Evolutionary conservation across 129 eudicot species (phyloP).

Genomic region (Silybum marianum): DNA sequence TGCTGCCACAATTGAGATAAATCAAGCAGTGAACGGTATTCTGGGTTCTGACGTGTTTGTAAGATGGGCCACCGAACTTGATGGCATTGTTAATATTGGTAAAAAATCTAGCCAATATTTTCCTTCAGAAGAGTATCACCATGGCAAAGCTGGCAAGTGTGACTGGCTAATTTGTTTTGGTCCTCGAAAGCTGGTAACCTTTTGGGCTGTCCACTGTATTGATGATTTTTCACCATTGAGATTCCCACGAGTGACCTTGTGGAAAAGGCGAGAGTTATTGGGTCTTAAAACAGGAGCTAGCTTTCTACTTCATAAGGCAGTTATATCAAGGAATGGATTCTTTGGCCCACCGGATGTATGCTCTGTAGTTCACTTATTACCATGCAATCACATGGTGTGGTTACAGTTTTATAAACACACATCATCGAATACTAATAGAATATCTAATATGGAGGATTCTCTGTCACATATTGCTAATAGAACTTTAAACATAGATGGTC

Average conservation of each 20-base stretch:
- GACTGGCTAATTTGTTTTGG: conserved; percentile 94
- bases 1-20: conserved; percentile 80
- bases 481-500: conserved; percentile 64
- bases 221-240: conserved; percentile 86
- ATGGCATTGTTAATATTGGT: conserved; percentile 48
- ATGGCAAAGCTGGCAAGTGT: conserved; percentile 68
- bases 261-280: conserved; percentile 61
- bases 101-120: conserved; percentile 46
- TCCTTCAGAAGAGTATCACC: conserved; percentile 48
- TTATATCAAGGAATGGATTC: conserved; percentile 60
- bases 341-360: conserved; percentile 75
- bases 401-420: conserved; percentile 47
- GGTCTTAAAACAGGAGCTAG: conserved; percentile 44
- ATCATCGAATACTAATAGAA: conserved; percentile 31
- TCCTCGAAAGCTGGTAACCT: conserved; percentile 50
- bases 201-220: conserved; percentile 96
- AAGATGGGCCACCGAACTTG: conserved; percentile 75
- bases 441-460: conserved; percentile 13
- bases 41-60: conserved; percentile 68
- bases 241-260: conserved; percentile 82
- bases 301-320: conserved; percentile 55
- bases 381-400: conserved; percentile 62
- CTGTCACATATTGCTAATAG: conserved; percentile 41
- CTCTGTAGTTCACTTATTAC: conserved; percentile 59
- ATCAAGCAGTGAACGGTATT: conserved; percentile 61